Evolutionary conservation across 2,329 filamentous ascomycete species (phyloP), one percentile per base, ranked within the genome.

Genomic region (Aspergillus fumigatiaffinis): DNA sequence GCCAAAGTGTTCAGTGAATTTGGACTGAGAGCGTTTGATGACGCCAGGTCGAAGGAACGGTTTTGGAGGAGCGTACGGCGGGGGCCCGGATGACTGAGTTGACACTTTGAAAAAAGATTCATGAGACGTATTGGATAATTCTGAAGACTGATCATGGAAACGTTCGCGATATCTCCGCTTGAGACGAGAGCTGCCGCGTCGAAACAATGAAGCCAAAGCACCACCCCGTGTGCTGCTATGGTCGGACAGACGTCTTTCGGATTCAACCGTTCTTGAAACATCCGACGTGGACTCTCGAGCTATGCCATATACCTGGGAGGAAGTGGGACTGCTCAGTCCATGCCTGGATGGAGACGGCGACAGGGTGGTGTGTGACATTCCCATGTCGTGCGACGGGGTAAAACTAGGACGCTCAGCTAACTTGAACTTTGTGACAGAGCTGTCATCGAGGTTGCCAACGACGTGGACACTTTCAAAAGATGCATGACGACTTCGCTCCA

Each of bases 61-160:
- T 54, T 73, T 72, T 6, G 74, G 71, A 14, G 74, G 70, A 32
- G 73, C 67, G 10, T 73, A 65, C 3, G 75, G 71, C 20, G 71
- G 63, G 12, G 71, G 63, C 5, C 81, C 72, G 55, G 82, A 80
- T 50, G 79, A 75, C 20, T 81, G 80, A 28, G 78, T 76, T 53
- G 75, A 77, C 56, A 86, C 78, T 61, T 78, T 80, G 60, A 82
- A 80, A 76, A 96, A 93, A 17, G 92, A 95, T 68, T 96, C 92
- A 61, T 92, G 84, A 1, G 92, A 96, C 0, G 91, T 90, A 68
- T 96, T 96, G 4, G 91, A 92, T 70, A 96, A 94, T n/a, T 92
- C 92, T 0, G 90, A 89, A 3, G 88, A 83, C 2, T 70, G 80
- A 60, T 70, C 82, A 74, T 77, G 76, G 58, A 76, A 78, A 48